Percentiles rank a stretch among this genome's conserved stretches.
These are phyloP conservation scores for Linanthus parryae DNA, from an alignment of 148 eudicot species.

Conservation along the genomic window DNA sequence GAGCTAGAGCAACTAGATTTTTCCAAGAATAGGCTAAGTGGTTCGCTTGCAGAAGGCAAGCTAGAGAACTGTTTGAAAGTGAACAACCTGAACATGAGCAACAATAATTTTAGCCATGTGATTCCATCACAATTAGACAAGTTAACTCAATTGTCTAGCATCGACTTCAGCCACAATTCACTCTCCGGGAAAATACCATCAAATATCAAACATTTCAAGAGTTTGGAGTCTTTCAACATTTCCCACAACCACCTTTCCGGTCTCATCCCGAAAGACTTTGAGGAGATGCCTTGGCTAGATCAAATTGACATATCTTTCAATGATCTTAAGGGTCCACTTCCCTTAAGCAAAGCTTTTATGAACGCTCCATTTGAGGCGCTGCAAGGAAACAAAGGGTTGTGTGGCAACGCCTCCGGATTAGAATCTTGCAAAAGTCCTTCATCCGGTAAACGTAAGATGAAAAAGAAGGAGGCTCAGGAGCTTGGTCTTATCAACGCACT, in stretches of 20 bases:
- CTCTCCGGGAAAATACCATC: constrained; percentile 2
- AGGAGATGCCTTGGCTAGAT: too few species aligned
- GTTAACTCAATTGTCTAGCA: not conserved
- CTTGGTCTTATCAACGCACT: too few species aligned
- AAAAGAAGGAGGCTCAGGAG: too few species aligned
- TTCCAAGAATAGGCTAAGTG: constrained; percentile 24
- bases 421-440: too few species aligned
- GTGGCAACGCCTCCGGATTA: too few species aligned
- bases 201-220: not conserved
- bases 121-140: constrained; percentile 24
- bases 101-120: constrained; percentile 20
- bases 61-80: constrained; percentile 23
- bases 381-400: too few species aligned
- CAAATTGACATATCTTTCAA: too few species aligned
- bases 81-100: constrained; percentile 24
- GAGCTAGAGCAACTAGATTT: constrained; percentile 27
- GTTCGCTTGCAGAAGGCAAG: constrained; percentile 26
- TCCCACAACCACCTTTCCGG: constrained; percentile 8
- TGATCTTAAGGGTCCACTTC: too few species aligned
- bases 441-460: too few species aligned
- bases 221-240: constrained; percentile 1
- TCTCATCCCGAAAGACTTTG: not conserved
- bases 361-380: too few species aligned
- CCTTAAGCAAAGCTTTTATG: too few species aligned
- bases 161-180: constrained; percentile 1